These are phyloP conservation scores for Chaetomiaceae sp. DNA, from an alignment of 2,329 filamentous ascomycete species.

Conservation along the genomic window DNA sequence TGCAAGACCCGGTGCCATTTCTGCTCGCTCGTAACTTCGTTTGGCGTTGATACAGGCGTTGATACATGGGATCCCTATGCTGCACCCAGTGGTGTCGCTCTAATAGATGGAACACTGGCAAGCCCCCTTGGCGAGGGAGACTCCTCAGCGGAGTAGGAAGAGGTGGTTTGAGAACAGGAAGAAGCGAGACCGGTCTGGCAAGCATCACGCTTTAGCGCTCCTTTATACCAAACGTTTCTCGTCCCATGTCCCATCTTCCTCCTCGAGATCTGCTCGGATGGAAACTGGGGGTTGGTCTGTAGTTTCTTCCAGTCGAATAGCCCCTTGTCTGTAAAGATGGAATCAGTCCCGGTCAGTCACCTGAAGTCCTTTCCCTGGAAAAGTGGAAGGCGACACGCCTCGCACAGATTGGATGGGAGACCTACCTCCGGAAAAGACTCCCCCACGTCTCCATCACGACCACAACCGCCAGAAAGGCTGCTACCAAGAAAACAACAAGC, in stretches of 20 bases:
- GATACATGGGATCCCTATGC: no score
- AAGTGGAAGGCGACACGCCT: background rate
- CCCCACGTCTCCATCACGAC: slow-evolving; percentile 30
- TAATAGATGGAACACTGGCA: no score
- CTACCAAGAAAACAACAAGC: slow-evolving; percentile 30
- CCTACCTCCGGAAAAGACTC: slow-evolving; percentile 23
- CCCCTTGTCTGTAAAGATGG: slow-evolving; percentile 6
- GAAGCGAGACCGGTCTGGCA: background rate
- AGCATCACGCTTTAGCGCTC: background rate
- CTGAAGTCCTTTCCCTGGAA: background rate
- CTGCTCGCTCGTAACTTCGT: no score
- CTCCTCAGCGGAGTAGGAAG: background rate
- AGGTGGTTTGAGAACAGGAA: background rate
- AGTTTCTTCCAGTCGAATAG: slow-evolving; percentile 20
- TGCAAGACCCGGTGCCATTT: no score
- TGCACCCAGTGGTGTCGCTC: no score
- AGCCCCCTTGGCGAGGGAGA: no score
- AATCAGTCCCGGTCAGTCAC: background rate
- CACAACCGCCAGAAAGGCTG: slow-evolving; percentile 31
- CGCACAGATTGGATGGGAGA: background rate
- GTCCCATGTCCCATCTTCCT: background rate
- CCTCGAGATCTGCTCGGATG: background rate
- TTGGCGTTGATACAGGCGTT: no score
- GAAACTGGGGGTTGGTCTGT: background rate
- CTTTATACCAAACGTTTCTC: slow-evolving; percentile 3